phyloP scores from a whole-genome alignment of 2,329 filamentous ascomycete genomes.

The Macrophomina tecta region DNA sequence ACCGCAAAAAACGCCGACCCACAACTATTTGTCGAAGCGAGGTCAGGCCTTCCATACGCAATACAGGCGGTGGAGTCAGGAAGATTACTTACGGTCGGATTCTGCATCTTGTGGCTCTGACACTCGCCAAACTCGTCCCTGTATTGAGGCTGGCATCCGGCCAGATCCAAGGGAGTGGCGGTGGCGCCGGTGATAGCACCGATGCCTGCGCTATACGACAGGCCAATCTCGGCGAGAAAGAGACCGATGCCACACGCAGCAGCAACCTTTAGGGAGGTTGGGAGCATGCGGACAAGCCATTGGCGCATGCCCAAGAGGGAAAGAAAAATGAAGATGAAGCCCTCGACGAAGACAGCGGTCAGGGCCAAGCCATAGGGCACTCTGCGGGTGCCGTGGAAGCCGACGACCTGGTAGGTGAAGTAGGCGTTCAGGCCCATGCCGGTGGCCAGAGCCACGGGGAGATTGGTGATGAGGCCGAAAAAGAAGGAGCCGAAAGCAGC shows the following conservation, averaged over 20 bases:
- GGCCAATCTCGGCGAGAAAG: constrained; percentile 75
- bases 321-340: constrained; percentile 81
- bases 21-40: constrained; percentile 59
- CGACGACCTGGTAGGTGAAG: constrained; percentile 83
- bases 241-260: constrained; percentile 85
- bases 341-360: constrained; percentile 87
- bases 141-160: constrained; percentile 70
- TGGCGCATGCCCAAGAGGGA: constrained; percentile 83
- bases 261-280: constrained; percentile 83
- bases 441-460: constrained; percentile 54
- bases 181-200: constrained; percentile 72
- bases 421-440: constrained; percentile 74
- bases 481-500: constrained; percentile 76
- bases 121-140: constrained; percentile 62
- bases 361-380: constrained; percentile 78
- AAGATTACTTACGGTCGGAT: constrained; percentile 60
- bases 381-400: constrained; percentile 72
- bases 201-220: constrained; percentile 82
- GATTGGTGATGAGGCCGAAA: constrained; percentile 82
- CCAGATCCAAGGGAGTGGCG: constrained; percentile 73
- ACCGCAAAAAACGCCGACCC: constrained; percentile 86
- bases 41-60: not conserved
- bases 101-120: constrained; percentile 76
- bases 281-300: constrained; percentile 84
- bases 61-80: constrained; percentile 26